These are phyloP conservation scores for Lolium rigidum DNA, from an alignment of 176 grass and related monocot species.

Conservation along the genomic window DNA sequence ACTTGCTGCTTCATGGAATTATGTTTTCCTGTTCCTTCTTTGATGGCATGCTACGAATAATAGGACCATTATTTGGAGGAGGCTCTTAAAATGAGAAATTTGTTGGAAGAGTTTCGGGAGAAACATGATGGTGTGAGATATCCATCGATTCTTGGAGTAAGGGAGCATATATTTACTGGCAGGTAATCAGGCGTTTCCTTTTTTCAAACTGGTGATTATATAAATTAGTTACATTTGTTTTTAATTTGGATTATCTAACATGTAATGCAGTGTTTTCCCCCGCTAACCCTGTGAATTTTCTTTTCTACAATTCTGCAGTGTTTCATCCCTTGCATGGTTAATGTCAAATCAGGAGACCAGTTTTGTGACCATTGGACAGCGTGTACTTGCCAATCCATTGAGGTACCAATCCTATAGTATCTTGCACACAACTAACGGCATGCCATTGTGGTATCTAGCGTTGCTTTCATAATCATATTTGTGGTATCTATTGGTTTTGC, in stretches of 20 bases:
- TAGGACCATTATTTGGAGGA: constrained; percentile 99
- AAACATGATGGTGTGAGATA: constrained; percentile 94
- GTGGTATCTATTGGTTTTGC: constrained; percentile 12
- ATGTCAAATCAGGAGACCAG: constrained; percentile 99
- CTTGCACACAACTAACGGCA: background rate
- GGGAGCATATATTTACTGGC: constrained; percentile 99
- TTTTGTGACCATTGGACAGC: constrained; percentile 99
- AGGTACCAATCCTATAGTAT: constrained; percentile 56
- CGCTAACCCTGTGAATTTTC: background rate
- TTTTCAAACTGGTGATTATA: constrained; percentile 26
- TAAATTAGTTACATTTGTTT: background rate
- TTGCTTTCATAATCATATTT: background rate
- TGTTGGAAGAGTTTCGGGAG: constrained; percentile 89
- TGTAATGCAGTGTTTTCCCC: background rate
- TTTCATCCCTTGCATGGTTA: constrained; percentile 99
- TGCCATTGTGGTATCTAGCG: background rate
- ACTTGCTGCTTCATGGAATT: constrained; percentile 2
- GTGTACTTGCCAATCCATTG: constrained; percentile 96
- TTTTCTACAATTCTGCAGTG: constrained; percentile 63
- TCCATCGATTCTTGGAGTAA: constrained; percentile 99
- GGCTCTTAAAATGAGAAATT: constrained; percentile 99
- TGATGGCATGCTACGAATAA: constrained; percentile 36
- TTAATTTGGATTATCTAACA: constrained; percentile 15
- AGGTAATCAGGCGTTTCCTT: constrained; percentile 56
- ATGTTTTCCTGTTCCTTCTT: background rate